Evolutionary conservation across 1,284 basidiomycete species (phyloP).

Genomic region (Phellinidium pouzarii): DNA sequence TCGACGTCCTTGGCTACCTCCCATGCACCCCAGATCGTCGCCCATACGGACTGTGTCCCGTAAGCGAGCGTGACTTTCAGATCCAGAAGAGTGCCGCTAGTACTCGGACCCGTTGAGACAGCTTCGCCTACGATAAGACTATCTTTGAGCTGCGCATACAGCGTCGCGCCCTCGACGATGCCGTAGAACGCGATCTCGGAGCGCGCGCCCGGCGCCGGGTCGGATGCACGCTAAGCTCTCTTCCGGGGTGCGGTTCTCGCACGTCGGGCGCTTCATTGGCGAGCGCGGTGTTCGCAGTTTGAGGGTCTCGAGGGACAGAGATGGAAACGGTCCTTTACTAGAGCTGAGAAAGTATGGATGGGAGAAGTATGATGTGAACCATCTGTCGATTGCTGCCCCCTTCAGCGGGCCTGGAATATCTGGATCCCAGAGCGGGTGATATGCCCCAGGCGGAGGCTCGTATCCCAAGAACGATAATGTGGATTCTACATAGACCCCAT

Average conservation of each 20-base stretch:
- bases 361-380: slow-evolving; percentile 8
- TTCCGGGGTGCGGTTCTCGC: no score
- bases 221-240: no score
- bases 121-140: no score
- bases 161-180: not conserved
- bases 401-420: not conserved
- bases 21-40: slow-evolving; percentile 20
- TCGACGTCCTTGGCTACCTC: slow-evolving; percentile 16
- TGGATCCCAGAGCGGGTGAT: slow-evolving; percentile 11
- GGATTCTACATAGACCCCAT: not conserved
- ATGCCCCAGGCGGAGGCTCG: slow-evolving; percentile 3
- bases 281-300: not conserved
- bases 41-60: slow-evolving; percentile 17
- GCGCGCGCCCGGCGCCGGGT: slow-evolving; percentile 1
- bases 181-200: slow-evolving; percentile 12
- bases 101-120: no score
- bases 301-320: not conserved
- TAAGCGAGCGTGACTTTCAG: slow-evolving; percentile 2
- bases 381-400: not conserved
- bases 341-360: slow-evolving; percentile 1
- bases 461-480: slow-evolving; percentile 5
- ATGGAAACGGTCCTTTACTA: not conserved
- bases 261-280: no score
- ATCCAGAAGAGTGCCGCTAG: no score
- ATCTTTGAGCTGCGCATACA: slow-evolving; percentile 6